Conservation (phyloP, 352 stramenopile genomes). For the Globisporangium cederbergense region DNA sequence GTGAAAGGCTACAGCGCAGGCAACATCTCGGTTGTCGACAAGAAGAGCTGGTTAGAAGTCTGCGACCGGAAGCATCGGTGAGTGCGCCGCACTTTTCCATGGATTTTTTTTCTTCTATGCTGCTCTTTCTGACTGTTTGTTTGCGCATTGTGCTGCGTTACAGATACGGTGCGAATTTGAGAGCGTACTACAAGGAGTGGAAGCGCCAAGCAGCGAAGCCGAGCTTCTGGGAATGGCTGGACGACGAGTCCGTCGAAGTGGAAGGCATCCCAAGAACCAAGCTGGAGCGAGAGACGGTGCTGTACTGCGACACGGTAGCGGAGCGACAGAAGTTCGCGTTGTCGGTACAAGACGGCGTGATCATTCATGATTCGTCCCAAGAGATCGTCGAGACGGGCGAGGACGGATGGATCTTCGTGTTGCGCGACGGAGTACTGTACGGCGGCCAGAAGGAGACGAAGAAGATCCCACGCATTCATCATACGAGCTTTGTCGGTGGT, state of each 20-base stretch:
- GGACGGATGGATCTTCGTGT: conserved; percentile 96
- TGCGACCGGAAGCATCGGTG: conserved; percentile 85
- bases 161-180: conserved; percentile 96
- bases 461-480: conserved; percentile 93
- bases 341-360: conserved; percentile 53
- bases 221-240: conserved; percentile 89
- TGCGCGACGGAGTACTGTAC: conserved; percentile 93
- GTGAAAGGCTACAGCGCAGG: conserved; percentile 86
- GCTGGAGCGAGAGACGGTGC: conserved; percentile 93
- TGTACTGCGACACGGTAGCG: conserved; percentile 91
- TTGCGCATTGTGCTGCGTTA: conserved; percentile 16
- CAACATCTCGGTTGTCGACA: conserved; percentile 90
- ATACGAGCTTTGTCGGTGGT: conserved; percentile 96
- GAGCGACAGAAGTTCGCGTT: conserved; percentile 91
- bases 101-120: background rate
- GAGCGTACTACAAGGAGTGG: conserved; percentile 97
- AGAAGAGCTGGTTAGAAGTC: conserved; percentile 89
- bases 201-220: conserved; percentile 80
- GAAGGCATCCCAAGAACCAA: conserved; percentile 87
- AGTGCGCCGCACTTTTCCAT: conserved; percentile 14
- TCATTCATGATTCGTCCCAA: conserved; percentile 59
- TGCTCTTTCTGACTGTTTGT: background rate
- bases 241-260: conserved; percentile 84
- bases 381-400: conserved; percentile 89
- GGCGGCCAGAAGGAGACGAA: conserved; percentile 93